Base-by-base conservation (phyloP, 2,329 filamentous ascomycete genomes). In the Achaetomium macrosporum region DNA sequence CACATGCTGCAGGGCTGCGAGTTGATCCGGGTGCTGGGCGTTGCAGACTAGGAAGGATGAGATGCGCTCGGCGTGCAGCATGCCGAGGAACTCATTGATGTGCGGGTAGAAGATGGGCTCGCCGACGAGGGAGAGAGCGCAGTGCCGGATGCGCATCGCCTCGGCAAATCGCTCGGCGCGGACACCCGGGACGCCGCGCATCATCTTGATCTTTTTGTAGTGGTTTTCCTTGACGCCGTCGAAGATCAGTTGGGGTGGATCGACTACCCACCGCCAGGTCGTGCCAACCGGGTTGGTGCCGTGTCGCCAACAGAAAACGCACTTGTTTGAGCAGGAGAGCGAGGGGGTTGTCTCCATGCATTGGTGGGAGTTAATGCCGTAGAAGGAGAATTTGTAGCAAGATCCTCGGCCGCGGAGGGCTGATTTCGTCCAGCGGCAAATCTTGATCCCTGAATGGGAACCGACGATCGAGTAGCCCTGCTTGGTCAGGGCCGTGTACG, bases 61-160 rank as follows among this genome's bases (percentile, higher is more conserved):
- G 61, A 97, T 96, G 61, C 83, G 85, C 68, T 95, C 88, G 12
- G 70, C 74, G 72, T 97, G 92, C 59, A 99, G 77, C 76, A 97
- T 81, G 11, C 74, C 78, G 1, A 95, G 76, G 64, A 97, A 91
- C 65, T 91, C 87, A 70, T 99, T 96, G 76, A 97, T 97, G 65
- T 95, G 85, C 10, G 93, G 93, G 69, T 97, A 97, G 73, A 97
- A 97, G 63, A 96, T 96, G n/a, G 92, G 92, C 70, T 99, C 92
- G 61, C 93, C 92, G 19, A 99, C 93, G 10, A 99, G 77, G 59
- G 84, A 90, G 42, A 99, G 75, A 0, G 93, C 93, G 68, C 92
- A 99, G 71, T 99, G 92, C 0, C 90, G 81, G 63, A 99, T 96
- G 40, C 84, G 80, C 85, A 96, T 90, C 0, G 91, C 92, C 73